phyloP scores from a whole-genome alignment of 208 protist genomes.

The Trypanosomatidae sp. region DNA sequence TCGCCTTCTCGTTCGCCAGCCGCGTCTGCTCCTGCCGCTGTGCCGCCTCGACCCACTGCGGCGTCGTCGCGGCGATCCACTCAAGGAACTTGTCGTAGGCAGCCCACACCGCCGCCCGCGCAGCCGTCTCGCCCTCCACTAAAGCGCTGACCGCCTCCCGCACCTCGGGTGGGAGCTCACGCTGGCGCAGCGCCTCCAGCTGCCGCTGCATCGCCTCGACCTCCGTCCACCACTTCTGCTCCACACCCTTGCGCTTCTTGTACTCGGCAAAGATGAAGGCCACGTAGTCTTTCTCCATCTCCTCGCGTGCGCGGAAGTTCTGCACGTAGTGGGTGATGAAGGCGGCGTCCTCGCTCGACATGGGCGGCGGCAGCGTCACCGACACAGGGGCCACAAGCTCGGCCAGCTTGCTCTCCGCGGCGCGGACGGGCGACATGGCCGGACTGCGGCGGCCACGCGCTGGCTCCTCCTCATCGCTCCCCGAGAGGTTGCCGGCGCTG shows the following conservation, averaged over 20 bases:
- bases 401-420: conserved; percentile 15
- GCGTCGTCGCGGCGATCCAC: conserved; percentile 55
- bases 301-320: conserved; percentile 14
- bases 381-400: conserved; percentile 33
- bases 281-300: conserved; percentile 49
- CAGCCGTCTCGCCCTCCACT: conserved; percentile 22
- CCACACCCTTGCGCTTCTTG: conserved; percentile 63
- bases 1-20: conserved; percentile 29
- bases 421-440: conserved; percentile 14
- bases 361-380: conserved; percentile 29
- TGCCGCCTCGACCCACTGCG: conserved; percentile 62
- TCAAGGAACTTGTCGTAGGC: conserved; percentile 55
- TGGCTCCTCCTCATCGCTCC: conserved; percentile 31
- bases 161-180: conserved; percentile 46
- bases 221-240: conserved; percentile 34
- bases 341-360: conserved; percentile 20
- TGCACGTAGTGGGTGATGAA: conserved; percentile 11
- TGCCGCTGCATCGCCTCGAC: conserved; percentile 18
- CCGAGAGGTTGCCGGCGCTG: conserved; percentile 7
- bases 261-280: conserved; percentile 79
- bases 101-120: conserved; percentile 26
- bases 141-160: conserved; percentile 32
- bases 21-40: conserved; percentile 32
- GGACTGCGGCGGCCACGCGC: conserved; percentile 17
- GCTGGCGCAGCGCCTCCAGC: conserved; percentile 27